Base-by-base conservation (phyloP, 73 alveolate species). In the Diophrys appendiculata region DNA sequence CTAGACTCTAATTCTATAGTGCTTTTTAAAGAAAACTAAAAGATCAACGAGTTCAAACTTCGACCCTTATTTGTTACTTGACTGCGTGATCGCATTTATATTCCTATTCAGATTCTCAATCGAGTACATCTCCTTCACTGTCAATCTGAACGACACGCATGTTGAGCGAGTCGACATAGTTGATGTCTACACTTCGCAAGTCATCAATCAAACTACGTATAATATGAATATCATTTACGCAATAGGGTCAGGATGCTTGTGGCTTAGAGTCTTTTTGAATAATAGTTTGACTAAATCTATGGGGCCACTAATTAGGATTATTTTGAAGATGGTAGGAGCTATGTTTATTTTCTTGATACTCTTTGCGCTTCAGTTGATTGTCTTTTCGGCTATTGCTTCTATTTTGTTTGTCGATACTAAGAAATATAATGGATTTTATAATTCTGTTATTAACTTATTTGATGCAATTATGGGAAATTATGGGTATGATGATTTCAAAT, bases 291-390 rank as follows among this genome's bases (percentile, higher is more conserved):
- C 85, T 13, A 76, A 65, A 26, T 33, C 34, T 31, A 56, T 76
- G 32, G 85, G 85, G 23, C 85, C 85, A n/a, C 77, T 76, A 0
- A 69, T 76, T 2, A 64, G 65, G 52, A 76, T 76, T 72, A 65
- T 76, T 11, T 24, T 28, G 27, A 76, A 64, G 29, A 76, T 76
- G 85, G 25, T 76, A 26, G 53, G 71, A 5, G 85, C 55, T 26
- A 76, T 76, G 31, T 23, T 29, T 1, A 34, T 76, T 27, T 76
- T 76, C 77, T 27, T 56, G 69, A 54, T 76, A 1, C 70, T 76
- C 0, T 76, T 76, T 32, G 33, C 29, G 2, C 32, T 43, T 3
- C 77, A 53, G 14, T 27, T 76, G 0, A 34, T 76, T 3, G 54
- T 76, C n/a, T 76, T 76, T 64, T 54, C 76, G 5, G 11, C 69